phyloP scores from a whole-genome alignment of 1,139 yeast genomes.

The Candida neerlandica region DNA sequence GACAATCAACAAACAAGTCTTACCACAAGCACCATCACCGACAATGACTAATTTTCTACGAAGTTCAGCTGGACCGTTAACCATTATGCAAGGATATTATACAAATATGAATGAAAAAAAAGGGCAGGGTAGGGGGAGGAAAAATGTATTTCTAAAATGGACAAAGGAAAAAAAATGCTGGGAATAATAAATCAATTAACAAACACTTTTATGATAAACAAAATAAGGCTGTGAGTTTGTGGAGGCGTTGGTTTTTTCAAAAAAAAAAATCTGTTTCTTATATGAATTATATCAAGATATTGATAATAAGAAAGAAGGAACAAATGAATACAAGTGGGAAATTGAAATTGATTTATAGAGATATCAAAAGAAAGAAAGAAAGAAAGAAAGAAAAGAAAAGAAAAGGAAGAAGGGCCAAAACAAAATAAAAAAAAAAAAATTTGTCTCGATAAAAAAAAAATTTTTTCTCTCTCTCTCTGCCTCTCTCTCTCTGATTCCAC shows the following conservation, averaged over 20 bases:
- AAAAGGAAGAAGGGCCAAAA: not conserved
- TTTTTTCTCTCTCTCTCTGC: not conserved
- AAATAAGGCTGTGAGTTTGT: not conserved
- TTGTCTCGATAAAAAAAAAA: slow-evolving; percentile 1
- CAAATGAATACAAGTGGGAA: too few species aligned
- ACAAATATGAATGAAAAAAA: not conserved
- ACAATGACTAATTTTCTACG: slow-evolving; percentile 82
- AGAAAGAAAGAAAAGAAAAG: not conserved
- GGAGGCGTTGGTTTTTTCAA: not conserved
- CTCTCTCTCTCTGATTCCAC: too few species aligned
- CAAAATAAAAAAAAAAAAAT: not conserved
- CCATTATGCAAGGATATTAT: slow-evolving; percentile 29
- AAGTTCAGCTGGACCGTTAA: slow-evolving; percentile 62
- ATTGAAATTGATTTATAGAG: not conserved
- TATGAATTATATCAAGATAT: not conserved
- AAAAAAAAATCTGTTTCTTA: too few species aligned
- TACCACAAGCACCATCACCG: slow-evolving; percentile 90
- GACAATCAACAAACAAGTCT: slow-evolving; percentile 79
- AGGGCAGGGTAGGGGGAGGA: slow-evolving; percentile 2
- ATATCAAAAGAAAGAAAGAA: not conserved
- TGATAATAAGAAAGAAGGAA: not conserved
- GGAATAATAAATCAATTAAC: not conserved
- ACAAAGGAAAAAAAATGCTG: not conserved
- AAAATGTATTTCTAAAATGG: not conserved
- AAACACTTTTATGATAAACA: not conserved